Evolutionary conservation across 495 filamentous ascomycete species (phyloP).

Genomic region (Hypoxylon perforatum): DNA sequence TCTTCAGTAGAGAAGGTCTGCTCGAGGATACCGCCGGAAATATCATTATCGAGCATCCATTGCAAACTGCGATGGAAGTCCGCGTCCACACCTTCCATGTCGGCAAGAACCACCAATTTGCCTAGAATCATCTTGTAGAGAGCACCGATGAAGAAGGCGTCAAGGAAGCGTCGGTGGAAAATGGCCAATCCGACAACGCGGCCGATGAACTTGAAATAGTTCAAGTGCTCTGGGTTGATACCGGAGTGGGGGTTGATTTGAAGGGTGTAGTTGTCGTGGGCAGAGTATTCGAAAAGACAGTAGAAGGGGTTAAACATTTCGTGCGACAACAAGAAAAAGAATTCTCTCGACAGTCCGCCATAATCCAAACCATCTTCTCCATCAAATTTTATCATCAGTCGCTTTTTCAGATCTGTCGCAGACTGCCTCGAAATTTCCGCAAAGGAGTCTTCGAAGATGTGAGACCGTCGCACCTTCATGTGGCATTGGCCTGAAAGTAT

Average conservation of each 20-base stretch:
- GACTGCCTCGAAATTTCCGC: slow-evolving; percentile 98
- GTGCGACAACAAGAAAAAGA: slow-evolving; percentile 99
- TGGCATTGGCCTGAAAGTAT: slow-evolving; percentile 97
- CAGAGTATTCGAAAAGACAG: slow-evolving; percentile 99
- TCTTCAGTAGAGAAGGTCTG: slow-evolving; percentile 96
- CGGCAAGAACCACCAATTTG: slow-evolving; percentile 89
- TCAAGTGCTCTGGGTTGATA: slow-evolving; percentile 98
- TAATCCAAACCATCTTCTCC: slow-evolving; percentile 98
- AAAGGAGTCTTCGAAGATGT: slow-evolving; percentile 99
- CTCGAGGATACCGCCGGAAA: slow-evolving; percentile 86
- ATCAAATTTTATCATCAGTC: slow-evolving; percentile 99
- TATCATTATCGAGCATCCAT: slow-evolving; percentile 98
- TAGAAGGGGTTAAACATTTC: slow-evolving; percentile 99
- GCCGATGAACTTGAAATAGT: slow-evolving; percentile 99
- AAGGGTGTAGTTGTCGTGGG: slow-evolving; percentile 99
- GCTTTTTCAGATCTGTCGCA: slow-evolving; percentile 96
- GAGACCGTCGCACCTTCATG: slow-evolving; percentile 93
- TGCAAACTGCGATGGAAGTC: slow-evolving; percentile 95
- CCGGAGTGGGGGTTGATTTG: slow-evolving; percentile 99
- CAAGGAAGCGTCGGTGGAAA: slow-evolving; percentile 97
- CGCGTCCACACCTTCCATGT: slow-evolving; percentile 99
- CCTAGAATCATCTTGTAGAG: slow-evolving; percentile 99
- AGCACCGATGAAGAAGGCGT: slow-evolving; percentile 99
- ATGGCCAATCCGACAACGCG: slow-evolving; percentile 97
- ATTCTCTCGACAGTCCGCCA: slow-evolving; percentile 97